Percentiles rank a stretch among this genome's conserved stretches.
Conservation (phyloP, 2,329 filamentous ascomycete genomes). For the Aspergillus sojae region DNA sequence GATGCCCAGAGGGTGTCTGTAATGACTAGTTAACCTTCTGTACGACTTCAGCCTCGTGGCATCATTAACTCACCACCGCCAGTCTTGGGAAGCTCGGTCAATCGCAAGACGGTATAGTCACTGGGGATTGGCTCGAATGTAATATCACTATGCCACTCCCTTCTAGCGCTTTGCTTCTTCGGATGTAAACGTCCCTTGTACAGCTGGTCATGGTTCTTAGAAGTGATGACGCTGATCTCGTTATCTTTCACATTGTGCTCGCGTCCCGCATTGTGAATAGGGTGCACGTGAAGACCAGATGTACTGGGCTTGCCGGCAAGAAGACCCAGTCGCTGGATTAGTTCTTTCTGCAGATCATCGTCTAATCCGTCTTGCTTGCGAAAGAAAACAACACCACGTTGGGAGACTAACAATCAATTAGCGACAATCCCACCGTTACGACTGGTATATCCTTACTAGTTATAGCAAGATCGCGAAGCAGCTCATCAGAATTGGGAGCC, state of each 20-base stretch:
- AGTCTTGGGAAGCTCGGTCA: slow-evolving; percentile 46
- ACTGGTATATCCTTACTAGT: slow-evolving; percentile 27
- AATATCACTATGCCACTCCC: slow-evolving; percentile 54
- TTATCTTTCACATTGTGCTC: slow-evolving; percentile 51
- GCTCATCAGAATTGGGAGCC: slow-evolving; percentile 39
- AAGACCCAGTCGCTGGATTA: slow-evolving; percentile 53
- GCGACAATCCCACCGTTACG: background rate
- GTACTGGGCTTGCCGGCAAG: slow-evolving; percentile 51
- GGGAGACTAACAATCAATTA: slow-evolving; percentile 44
- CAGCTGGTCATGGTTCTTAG: slow-evolving; percentile 40
- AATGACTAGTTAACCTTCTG: background rate
- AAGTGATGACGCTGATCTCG: slow-evolving; percentile 54
- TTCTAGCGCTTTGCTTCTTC: slow-evolving; percentile 33
- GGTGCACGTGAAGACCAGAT: slow-evolving; percentile 51
- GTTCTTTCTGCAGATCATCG: slow-evolving; percentile 55
- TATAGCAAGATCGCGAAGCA: slow-evolving; percentile 39
- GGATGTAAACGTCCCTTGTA: slow-evolving; percentile 37
- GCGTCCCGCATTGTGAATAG: slow-evolving; percentile 51
- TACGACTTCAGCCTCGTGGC: background rate
- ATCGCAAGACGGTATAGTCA: slow-evolving; percentile 51
- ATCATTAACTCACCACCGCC: slow-evolving; percentile 38
- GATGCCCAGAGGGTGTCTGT: slow-evolving; percentile 49
- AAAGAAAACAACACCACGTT: slow-evolving; percentile 58
- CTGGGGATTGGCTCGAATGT: slow-evolving; percentile 52
- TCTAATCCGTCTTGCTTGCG: slow-evolving; percentile 53